A percentile compares a stretch with the other conserved stretches of the same genome.
Conservation (phyloP, 148 eudicot genomes). For the Cornus suecica region DNA sequence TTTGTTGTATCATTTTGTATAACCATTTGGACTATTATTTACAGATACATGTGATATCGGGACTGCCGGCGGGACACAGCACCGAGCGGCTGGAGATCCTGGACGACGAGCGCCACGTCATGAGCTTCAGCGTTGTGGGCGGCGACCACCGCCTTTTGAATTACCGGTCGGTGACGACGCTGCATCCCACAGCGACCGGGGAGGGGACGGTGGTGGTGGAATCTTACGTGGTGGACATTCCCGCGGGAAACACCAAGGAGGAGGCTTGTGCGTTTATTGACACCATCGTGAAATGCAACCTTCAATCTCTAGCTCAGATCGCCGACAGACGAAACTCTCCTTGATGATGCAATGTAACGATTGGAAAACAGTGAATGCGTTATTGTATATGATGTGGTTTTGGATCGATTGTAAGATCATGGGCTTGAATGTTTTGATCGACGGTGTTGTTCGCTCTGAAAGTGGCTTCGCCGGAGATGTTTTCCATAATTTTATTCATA, state of each 20-base stretch:
- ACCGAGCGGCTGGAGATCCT: conserved; percentile 73
- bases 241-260: conserved; percentile 61
- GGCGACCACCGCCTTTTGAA: conserved; percentile 74
- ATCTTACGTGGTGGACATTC: conserved; percentile 66
- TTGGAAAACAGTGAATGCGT: not conserved
- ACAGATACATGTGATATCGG: conserved; percentile 46
- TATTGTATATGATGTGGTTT: too few relatives aligned
- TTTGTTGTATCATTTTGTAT: too few relatives aligned
- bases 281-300: conserved; percentile 68
- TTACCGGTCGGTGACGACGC: conserved; percentile 64
- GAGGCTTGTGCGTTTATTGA: conserved; percentile 70
- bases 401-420: too few relatives aligned
- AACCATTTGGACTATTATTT: too few relatives aligned
- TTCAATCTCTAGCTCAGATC: conserved; percentile 68
- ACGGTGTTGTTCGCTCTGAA: too few relatives aligned
- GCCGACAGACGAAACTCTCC: conserved; percentile 35
- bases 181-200: conserved; percentile 36
- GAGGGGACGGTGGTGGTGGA: conserved; percentile 56
- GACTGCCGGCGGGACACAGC: conserved; percentile 65
- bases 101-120: conserved; percentile 64
- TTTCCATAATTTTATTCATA: not conserved
- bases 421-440: too few relatives aligned
- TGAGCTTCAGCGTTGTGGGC: conserved; percentile 69
- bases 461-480: not conserved
- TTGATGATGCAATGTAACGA: not conserved